Evolutionary conservation across 1,139 yeast species (phyloP).

Genomic region (Saccharomyces hybrid): DNA sequence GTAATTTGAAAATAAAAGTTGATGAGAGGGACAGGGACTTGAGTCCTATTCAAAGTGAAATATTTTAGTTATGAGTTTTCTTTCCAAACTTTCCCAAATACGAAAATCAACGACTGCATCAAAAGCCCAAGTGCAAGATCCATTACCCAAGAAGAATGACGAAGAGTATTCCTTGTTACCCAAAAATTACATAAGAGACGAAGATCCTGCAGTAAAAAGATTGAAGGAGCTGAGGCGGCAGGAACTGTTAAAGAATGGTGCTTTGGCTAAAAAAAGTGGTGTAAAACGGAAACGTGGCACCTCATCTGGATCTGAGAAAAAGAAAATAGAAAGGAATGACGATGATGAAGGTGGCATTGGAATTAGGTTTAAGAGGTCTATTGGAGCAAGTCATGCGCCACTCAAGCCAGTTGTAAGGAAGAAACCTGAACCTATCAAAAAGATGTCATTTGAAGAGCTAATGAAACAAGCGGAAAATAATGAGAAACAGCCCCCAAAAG

Average conservation of each 20-base stretch:
- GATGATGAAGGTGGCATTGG: constrained; percentile 13
- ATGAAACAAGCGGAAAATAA: constrained; percentile 64
- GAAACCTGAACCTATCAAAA: constrained; percentile 33
- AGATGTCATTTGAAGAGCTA: constrained; percentile 55
- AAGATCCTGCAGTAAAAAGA: constrained; percentile 42
- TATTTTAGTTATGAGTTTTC: constrained; percentile 11
- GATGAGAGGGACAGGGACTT: background rate
- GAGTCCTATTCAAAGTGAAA: background rate
- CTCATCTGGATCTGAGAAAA: constrained; percentile 8
- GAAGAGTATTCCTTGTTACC: constrained; percentile 21
- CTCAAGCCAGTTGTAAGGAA: constrained; percentile 13
- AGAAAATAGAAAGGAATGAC: constrained; percentile 12
- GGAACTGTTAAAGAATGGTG: constrained; percentile 39
- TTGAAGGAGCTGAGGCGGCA: constrained; percentile 56
- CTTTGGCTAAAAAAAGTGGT: constrained; percentile 7
- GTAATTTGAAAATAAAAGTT: background rate
- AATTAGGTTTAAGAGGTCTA: constrained; percentile 18
- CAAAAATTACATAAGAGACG: constrained; percentile 25
- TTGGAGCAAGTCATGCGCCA: constrained; percentile 8
- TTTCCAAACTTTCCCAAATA: constrained; percentile 12
- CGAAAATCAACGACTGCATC: constrained; percentile 10
- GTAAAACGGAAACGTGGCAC: constrained; percentile 7
- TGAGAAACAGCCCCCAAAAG: constrained; percentile 19
- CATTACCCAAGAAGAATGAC: background rate
- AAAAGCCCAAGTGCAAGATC: constrained; percentile 2